A percentile compares a stretch with the other conserved stretches of the same genome.
These are phyloP conservation scores for Colletotrichum agaves DNA, from an alignment of 2,329 filamentous ascomycete genomes.

Conservation along the genomic window DNA sequence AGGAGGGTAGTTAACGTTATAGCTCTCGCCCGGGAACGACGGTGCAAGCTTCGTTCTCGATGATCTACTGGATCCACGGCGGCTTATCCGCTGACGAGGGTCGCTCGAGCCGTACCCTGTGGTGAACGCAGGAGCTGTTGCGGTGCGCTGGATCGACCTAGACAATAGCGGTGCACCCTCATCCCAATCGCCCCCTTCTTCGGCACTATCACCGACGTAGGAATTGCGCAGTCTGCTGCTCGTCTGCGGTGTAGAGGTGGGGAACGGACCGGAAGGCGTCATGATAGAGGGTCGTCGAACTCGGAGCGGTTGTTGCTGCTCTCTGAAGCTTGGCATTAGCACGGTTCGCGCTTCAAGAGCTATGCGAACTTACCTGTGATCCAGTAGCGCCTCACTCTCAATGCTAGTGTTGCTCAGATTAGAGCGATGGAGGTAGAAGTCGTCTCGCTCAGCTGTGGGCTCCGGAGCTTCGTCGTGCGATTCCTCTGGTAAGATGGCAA, in stretches of 20 bases:
- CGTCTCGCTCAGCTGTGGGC: conserved; percentile 47
- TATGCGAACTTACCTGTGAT: conserved; percentile 74
- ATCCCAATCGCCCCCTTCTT: conserved; percentile 59
- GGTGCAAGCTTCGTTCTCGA: conserved; percentile 57
- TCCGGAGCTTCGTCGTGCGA: conserved; percentile 49
- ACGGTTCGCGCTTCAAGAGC: not conserved
- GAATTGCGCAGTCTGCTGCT: conserved; percentile 42
- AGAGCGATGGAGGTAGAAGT: conserved; percentile 61
- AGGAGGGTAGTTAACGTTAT: conserved; percentile 76
- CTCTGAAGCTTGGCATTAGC: conserved; percentile 50
- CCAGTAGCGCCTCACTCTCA: conserved; percentile 87
- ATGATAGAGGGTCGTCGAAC: conserved; percentile 69
- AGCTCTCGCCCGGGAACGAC: conserved; percentile 55
- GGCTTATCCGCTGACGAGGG: conserved; percentile 47
- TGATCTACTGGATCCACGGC: conserved; percentile 62
- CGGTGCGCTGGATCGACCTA: conserved; percentile 49
- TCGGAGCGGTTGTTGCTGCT: conserved; percentile 69
- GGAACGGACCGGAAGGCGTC: conserved; percentile 48
- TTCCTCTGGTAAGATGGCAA: conserved; percentile 73
- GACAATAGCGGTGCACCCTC: conserved; percentile 68
- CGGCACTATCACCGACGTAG: conserved; percentile 52
- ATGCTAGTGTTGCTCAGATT: conserved; percentile 86
- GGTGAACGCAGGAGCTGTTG: conserved; percentile 30
- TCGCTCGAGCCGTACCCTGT: conserved; percentile 36
- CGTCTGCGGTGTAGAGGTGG: conserved; percentile 32